phyloP scores from a whole-genome alignment of 106 monocot genomes.

The Triglochin maritima region DNA sequence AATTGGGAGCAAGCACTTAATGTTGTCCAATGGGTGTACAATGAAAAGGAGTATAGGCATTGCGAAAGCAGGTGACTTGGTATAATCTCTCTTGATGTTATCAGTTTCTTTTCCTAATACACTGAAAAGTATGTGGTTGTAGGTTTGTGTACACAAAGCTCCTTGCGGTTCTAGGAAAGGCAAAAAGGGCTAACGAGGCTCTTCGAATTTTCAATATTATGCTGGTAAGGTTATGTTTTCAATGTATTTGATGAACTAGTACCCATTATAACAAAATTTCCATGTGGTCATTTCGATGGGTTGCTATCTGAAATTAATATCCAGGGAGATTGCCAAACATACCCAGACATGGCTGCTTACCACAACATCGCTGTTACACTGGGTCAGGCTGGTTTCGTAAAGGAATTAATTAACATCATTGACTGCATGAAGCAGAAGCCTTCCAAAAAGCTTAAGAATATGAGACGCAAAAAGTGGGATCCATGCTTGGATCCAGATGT shows the following conservation, averaged over 20 bases:
- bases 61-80: slow-evolving; percentile 64
- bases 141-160: slow-evolving; percentile 98
- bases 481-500: slow-evolving; percentile 78
- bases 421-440: slow-evolving; percentile 75
- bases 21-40: slow-evolving; percentile 86
- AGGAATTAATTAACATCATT: slow-evolving; percentile 53
- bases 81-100: not conserved
- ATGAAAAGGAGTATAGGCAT: slow-evolving; percentile 58
- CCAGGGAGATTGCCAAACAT: slow-evolving; percentile 70
- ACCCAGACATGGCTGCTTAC: slow-evolving; percentile 95
- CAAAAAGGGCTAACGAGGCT: slow-evolving; percentile 71
- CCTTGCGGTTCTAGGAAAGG: slow-evolving; percentile 77
- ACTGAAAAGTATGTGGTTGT: slow-evolving; percentile 1
- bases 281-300: not conserved
- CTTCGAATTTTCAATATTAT: slow-evolving; percentile 57
- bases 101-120: not conserved
- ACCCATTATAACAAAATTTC: not conserved
- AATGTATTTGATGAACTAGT: not conserved
- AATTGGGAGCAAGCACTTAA: slow-evolving; percentile 76
- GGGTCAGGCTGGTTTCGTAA: slow-evolving; percentile 87
- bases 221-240: slow-evolving; percentile 32
- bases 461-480: slow-evolving; percentile 58
- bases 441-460: slow-evolving; percentile 52
- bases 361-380: slow-evolving; percentile 84
- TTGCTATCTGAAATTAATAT: not conserved